Conservation (phyloP, 345 rosid genomes). For the Eucalyptus globulus region DNA sequence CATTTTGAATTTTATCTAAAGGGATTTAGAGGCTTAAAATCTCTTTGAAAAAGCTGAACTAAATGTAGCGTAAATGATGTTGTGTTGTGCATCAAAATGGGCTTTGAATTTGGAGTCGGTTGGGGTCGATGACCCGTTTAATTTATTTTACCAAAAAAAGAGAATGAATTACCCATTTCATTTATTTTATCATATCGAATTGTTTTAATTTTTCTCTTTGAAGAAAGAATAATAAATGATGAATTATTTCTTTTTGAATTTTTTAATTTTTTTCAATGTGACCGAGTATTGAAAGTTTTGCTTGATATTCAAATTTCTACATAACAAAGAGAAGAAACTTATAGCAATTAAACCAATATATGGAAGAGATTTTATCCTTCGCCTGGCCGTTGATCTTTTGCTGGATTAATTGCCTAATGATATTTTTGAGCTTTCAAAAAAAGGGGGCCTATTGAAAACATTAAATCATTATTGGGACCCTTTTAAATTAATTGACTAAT, state of each 20-base stretch:
- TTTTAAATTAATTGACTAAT: background rate
- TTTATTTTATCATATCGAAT: background rate
- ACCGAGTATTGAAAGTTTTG: background rate
- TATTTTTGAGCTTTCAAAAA: background rate
- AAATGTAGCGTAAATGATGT: too few species aligned
- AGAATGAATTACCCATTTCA: too few species aligned
- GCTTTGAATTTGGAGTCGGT: fast-evolving
- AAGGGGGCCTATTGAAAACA: background rate
- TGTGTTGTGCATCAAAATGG: background rate
- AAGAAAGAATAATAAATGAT: background rate
- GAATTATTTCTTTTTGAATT: fast-evolving
- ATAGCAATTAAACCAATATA: background rate
- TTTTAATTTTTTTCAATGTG: background rate
- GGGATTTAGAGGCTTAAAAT: too few species aligned
- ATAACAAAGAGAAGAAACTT: background rate
- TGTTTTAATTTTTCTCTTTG: too few species aligned
- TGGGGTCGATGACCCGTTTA: fast-evolving
- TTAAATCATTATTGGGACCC: background rate
- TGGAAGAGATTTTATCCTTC: background rate
- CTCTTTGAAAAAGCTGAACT: too few species aligned
- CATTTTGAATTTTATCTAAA: too few species aligned
- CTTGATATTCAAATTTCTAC: too few species aligned
- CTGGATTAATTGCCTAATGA: background rate
- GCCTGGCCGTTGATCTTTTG: fast-evolving
- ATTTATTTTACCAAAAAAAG: too few species aligned